Base-by-base conservation (phyloP, 139 green algal species). In the Coelastrella sp. region DNA sequence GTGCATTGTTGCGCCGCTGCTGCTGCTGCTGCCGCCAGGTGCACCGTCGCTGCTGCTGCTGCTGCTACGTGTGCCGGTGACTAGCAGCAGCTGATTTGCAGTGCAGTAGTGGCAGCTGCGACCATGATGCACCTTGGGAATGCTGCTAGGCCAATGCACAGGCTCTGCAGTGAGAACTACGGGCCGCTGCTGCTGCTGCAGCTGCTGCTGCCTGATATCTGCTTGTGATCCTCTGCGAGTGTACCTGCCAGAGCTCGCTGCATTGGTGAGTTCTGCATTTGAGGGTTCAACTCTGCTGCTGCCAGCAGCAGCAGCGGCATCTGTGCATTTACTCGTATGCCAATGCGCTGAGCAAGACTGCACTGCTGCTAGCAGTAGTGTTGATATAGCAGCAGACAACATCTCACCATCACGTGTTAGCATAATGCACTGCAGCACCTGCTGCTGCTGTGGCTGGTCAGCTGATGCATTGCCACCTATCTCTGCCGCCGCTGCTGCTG, bases 61-160 rank as follows among this genome's bases (percentile, higher is more conserved):
- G 48, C 73, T 48, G 25, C 35, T n/a, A 37, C 8, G 21, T n/a
- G 19, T 82, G 53, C 75, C 75, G 5, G 51, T 60, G 0, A 71
- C 75, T 0, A 82, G 19, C 34, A 82, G 75, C 34, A 82, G 53
- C 53, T 82, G 75, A 32, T 32, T 72, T 17, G 51, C 53, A 1
- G 34, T n/a, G 34, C 51, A 59, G 35, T 71, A 82, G 53, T 82
- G 75, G 35, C 75, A 82, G 75, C 75, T 82, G 75, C 75, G 75
- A 6, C 75, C 75, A 2, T 37, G 23, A 51, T 71, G 53, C 51
- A 82, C 1, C 50, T 25, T 40, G 27, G 41, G 21, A 27, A 2
- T 32, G 4, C 38, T 50, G 2, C 3, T 9, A 15, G 75, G 75
- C 75, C 75, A 82, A 2, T 8, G 7, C 0, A 82, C 53, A 7